Conservation (phyloP, 805 yeast species). For the Pichia paraexigua region DNA sequence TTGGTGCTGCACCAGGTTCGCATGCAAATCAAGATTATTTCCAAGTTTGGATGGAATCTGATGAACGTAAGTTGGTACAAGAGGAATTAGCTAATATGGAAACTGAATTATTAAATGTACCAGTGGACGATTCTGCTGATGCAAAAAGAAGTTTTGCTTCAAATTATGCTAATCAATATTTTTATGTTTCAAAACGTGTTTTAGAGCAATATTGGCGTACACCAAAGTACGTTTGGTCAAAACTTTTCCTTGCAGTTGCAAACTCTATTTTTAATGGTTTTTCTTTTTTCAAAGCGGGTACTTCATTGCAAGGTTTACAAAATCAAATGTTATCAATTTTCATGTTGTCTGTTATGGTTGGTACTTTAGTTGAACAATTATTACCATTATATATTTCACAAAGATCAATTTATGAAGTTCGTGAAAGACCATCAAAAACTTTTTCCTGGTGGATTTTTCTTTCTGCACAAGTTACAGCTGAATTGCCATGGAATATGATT, state of each 20-base stretch:
- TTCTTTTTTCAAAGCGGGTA: slow-evolving; percentile 57
- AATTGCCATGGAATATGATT: slow-evolving; percentile 55
- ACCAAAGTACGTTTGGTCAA: slow-evolving; percentile 52
- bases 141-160: slow-evolving; percentile 40
- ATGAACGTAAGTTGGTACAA: slow-evolving; percentile 50
- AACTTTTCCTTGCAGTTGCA: slow-evolving; percentile 41
- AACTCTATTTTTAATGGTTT: slow-evolving; percentile 60
- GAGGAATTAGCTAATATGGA: slow-evolving; percentile 60
- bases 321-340: slow-evolving; percentile 75
- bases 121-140: slow-evolving; percentile 27
- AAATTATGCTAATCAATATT: slow-evolving; percentile 32
- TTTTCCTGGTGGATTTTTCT: slow-evolving; percentile 61
- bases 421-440: slow-evolving; percentile 68
- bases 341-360: slow-evolving; percentile 53
- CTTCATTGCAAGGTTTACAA: slow-evolving; percentile 62
- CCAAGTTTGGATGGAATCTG: slow-evolving; percentile 70
- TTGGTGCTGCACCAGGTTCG: slow-evolving; percentile 78
- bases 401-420: slow-evolving; percentile 60
- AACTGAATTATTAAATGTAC: slow-evolving; percentile 38
- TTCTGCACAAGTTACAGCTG: slow-evolving; percentile 53
- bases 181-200: slow-evolving; percentile 43
- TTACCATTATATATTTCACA: slow-evolving; percentile 54
- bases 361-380: slow-evolving; percentile 53
- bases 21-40: slow-evolving; percentile 64
- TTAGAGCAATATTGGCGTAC: slow-evolving; percentile 59